Evolutionary conservation across 2,329 filamentous ascomycete species (phyloP).

Genomic region (Aureobasidium pullulans): DNA sequence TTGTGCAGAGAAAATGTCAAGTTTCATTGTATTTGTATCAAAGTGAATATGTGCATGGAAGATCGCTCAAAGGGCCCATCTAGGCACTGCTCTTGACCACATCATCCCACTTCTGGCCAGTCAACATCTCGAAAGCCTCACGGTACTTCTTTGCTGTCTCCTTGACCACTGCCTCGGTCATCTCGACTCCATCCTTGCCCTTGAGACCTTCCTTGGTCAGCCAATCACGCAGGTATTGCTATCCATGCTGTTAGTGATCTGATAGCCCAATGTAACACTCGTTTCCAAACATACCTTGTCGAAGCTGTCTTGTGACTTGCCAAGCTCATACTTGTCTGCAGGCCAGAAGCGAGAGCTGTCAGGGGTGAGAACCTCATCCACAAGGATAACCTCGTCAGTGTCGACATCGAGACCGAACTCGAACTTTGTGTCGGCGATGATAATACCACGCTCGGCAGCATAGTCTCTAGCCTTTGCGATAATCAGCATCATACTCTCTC

Average conservation of each 20-base stretch:
- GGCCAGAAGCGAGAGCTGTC: constrained; percentile 77
- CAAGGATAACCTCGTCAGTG: constrained; percentile 61
- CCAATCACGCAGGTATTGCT: constrained; percentile 66
- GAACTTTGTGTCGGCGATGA: constrained; percentile 73
- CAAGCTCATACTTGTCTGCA: constrained; percentile 61
- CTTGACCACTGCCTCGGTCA: constrained; percentile 63
- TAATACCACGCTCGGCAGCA: constrained; percentile 59
- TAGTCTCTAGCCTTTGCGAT: constrained; percentile 50
- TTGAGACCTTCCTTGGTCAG: constrained; percentile 65
- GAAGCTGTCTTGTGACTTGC: constrained; percentile 71
- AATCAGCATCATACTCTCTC: neutral
- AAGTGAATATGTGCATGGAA: neutral
- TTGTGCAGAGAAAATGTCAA: constrained; percentile 6
- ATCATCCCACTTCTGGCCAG: constrained; percentile 44
- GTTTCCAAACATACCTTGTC: constrained; percentile 53
- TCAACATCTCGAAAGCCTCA: constrained; percentile 67
- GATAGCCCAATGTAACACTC: neutral
- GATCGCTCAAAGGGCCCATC: neutral
- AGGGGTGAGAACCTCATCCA: constrained; percentile 81
- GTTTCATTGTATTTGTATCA: neutral
- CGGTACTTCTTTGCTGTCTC: constrained; percentile 66
- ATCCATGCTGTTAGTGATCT: constrained; percentile 1
- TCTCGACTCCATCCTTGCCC: constrained; percentile 62
- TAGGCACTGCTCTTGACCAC: constrained; percentile 12
- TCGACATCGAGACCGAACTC: constrained; percentile 60